phyloP scores from a whole-genome alignment of 148 eudicot genomes.

The Silene latifolia region DNA sequence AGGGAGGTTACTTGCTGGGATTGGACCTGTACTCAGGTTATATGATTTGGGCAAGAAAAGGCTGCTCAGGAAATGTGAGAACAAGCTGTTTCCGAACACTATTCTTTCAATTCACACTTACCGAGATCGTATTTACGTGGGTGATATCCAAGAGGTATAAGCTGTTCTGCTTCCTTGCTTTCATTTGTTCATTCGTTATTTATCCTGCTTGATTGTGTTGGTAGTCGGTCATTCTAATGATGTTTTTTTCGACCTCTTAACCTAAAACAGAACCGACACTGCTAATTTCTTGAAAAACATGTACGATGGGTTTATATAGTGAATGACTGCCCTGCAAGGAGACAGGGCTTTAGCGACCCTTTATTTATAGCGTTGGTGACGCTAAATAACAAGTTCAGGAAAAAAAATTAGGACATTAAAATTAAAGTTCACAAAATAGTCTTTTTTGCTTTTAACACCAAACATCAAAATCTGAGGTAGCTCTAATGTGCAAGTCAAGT shows the following conservation, averaged over 20 bases:
- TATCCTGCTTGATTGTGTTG: not conserved
- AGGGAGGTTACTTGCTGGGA: slow-evolving; percentile 90
- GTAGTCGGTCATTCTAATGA: not conserved
- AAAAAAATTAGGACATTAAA: no score
- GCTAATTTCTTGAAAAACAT: no score
- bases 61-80: slow-evolving; percentile 95
- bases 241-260: not conserved
- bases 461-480: no score
- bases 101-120: slow-evolving; percentile 80
- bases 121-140: slow-evolving; percentile 96
- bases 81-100: slow-evolving; percentile 88
- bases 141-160: slow-evolving; percentile 93
- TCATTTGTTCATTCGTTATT: not conserved
- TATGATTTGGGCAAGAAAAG: slow-evolving; percentile 92
- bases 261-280: no score
- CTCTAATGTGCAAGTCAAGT: no score
- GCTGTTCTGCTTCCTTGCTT: slow-evolving; percentile 18
- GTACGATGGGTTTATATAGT: no score
- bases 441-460: no score
- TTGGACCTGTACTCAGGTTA: slow-evolving; percentile 82
- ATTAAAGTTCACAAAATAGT: no score
- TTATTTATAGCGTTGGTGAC: no score
- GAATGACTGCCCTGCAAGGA: no score
- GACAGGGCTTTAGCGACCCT: no score
- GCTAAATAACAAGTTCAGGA: no score